Conservation (phyloP, 805 yeast species). For the Candida tibetensis region DNA sequence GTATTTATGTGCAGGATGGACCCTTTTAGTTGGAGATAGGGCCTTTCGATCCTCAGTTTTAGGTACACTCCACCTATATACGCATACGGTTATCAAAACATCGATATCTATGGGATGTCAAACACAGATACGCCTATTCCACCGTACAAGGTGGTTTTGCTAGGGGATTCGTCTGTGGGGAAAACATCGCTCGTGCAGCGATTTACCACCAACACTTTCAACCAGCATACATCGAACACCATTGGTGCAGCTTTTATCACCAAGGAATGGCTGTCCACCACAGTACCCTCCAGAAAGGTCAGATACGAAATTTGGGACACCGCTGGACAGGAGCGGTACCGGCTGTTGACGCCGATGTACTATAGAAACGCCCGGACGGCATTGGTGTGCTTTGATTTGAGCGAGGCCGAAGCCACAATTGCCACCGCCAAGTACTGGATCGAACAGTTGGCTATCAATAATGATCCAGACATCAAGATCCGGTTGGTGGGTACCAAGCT, state of each 20-base stretch:
- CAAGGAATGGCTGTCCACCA: conserved; percentile 45
- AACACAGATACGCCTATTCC: too few relatives aligned
- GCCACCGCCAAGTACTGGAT: conserved; percentile 85
- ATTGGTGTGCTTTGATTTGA: conserved; percentile 81
- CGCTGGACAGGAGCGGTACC: conserved; percentile 74
- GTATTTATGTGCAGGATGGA: too few relatives aligned
- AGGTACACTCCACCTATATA: too few relatives aligned
- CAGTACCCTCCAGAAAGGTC: conserved; percentile 34
- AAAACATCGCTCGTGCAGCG: conserved; percentile 77
- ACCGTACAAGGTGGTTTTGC: conserved; percentile 38
- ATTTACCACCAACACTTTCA: conserved; percentile 70
- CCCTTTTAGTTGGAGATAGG: too few relatives aligned
- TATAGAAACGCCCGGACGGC: conserved; percentile 53
- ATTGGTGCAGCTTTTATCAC: conserved; percentile 99
- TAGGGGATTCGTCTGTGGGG: conserved; percentile 60
- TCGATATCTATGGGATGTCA: too few relatives aligned
- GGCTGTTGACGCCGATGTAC: conserved; percentile 45
- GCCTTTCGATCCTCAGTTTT: too few relatives aligned
- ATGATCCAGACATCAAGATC: conserved; percentile 30
- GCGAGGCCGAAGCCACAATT: conserved; percentile 46
- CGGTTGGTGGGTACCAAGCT: conserved; percentile 78
- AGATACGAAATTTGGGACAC: conserved; percentile 88
- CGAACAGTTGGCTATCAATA: conserved; percentile 55
- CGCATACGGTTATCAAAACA: too few relatives aligned
- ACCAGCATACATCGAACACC: conserved; percentile 79